Conservation (phyloP, 163 green algal genomes). For the Chlamydomonas reinhardtii region DNA sequence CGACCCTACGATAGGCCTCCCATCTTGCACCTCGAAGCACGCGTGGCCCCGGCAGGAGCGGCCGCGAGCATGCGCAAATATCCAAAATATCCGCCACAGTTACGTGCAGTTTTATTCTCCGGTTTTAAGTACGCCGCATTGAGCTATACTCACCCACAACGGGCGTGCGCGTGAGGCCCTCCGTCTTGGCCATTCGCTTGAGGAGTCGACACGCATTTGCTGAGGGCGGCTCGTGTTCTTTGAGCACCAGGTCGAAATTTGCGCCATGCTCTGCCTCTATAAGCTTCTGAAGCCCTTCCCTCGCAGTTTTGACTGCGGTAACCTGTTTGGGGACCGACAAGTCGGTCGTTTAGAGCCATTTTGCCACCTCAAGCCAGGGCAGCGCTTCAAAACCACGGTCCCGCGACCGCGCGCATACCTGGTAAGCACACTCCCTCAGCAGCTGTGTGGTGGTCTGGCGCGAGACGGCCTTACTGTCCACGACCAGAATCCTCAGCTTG, state of each 20-base stretch:
- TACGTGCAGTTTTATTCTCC: too few species aligned
- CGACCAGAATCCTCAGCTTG: slow-evolving; percentile 62
- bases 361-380: neutral
- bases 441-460: slow-evolving; percentile 51
- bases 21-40: too few species aligned
- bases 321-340: slow-evolving; percentile 55
- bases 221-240: slow-evolving; percentile 78
- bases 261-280: slow-evolving; percentile 28
- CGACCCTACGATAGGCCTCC: neutral
- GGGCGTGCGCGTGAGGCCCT: slow-evolving; percentile 58
- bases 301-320: slow-evolving; percentile 59
- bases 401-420: slow-evolving; percentile 39
- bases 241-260: slow-evolving; percentile 77
- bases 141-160: slow-evolving; percentile 62
- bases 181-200: slow-evolving; percentile 51
- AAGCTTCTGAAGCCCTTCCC: slow-evolving; percentile 68
- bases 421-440: slow-evolving; percentile 65
- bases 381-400: neutral
- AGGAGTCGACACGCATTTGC: slow-evolving; percentile 74
- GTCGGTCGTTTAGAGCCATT: neutral
- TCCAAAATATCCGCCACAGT: neutral
- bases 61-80: neutral
- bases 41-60: too few species aligned
- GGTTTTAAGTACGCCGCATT: neutral
- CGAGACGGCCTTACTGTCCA: slow-evolving; percentile 56